Evolutionary conservation across 2,329 filamentous ascomycete genomes (phyloP).

Genomic region (Emergomyces orientalis): DNA sequence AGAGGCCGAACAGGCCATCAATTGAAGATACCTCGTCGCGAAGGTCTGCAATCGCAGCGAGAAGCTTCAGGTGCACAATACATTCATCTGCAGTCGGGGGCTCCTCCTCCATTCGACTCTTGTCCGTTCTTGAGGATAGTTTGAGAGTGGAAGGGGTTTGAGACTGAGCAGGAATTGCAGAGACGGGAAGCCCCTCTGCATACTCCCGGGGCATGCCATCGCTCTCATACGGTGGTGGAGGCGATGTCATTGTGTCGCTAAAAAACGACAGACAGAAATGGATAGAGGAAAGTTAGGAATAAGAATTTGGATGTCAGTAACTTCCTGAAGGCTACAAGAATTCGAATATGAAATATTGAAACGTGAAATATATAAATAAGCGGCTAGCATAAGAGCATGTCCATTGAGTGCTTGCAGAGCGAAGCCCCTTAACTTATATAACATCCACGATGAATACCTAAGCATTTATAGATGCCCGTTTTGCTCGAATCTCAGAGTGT

Average conservation of each 20-base stretch:
- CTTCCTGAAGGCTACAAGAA: not conserved
- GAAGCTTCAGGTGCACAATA: slow-evolving; percentile 63
- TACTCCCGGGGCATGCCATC: not conserved
- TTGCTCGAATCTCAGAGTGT: too few species aligned
- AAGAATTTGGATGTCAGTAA: not conserved
- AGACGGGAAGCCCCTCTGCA: not conserved
- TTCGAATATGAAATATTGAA: not conserved
- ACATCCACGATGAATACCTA: too few species aligned
- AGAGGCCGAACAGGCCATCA: slow-evolving; percentile 58
- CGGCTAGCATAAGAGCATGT: too few species aligned
- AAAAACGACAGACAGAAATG: not conserved
- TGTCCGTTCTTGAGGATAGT: not conserved
- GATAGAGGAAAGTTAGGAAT: not conserved
- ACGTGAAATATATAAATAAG: not conserved
- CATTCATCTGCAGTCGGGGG: slow-evolving; percentile 44
- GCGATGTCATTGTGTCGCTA: not conserved
- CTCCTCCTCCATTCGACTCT: not conserved
- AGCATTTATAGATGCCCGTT: too few species aligned
- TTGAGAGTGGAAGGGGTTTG: not conserved
- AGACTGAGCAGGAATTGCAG: not conserved
- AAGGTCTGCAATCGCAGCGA: slow-evolving; percentile 58
- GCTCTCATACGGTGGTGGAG: not conserved
- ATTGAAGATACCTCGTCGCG: slow-evolving; percentile 59
- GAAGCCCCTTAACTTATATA: too few species aligned
- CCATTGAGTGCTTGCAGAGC: too few species aligned